Conservation (phyloP, 345 rosid species). For the Boechera divaricarpa region DNA sequence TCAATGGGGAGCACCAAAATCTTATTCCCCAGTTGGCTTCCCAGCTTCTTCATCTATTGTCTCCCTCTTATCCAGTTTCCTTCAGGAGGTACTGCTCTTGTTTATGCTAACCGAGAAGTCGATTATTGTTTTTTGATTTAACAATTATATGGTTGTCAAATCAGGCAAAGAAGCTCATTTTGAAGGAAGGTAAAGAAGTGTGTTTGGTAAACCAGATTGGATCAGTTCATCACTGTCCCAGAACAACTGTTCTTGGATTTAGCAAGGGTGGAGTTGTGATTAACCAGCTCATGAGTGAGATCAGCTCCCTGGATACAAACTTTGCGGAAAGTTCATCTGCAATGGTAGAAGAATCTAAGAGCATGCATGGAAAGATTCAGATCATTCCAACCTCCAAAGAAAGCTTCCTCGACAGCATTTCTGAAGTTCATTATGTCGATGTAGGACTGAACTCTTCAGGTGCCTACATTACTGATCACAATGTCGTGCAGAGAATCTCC, state of each 20-base stretch:
- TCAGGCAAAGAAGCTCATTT: conserved; percentile 54
- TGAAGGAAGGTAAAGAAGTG: conserved; percentile 36
- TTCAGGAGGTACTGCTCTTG: conserved; percentile 54
- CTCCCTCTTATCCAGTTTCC: conserved; percentile 63
- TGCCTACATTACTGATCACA: conserved; percentile 67
- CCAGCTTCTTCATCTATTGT: conserved; percentile 73
- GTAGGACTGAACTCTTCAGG: conserved; percentile 80
- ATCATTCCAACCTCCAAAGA: conserved; percentile 60
- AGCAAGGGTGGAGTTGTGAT: conserved; percentile 90
- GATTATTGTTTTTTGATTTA: too few relatives aligned
- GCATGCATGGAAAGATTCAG: conserved; percentile 40
- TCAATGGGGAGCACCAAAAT: conserved; percentile 64
- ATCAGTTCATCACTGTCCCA: conserved; percentile 45
- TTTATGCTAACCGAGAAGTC: neutral
- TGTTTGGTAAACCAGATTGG: conserved; percentile 20
- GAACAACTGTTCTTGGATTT: conserved; percentile 73
- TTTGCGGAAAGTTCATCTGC: conserved; percentile 20
- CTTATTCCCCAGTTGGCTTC: conserved; percentile 58
- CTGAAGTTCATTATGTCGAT: conserved; percentile 77
- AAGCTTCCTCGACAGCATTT: conserved; percentile 61
- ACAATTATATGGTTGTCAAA: neutral
- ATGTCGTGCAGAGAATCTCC: conserved; percentile 56
- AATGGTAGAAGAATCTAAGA: conserved; percentile 22
- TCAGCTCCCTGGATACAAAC: conserved; percentile 48
- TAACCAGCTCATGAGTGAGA: conserved; percentile 81